Base-by-base conservation (phyloP, 768 basidiomycete species). In the Strobilomyces dryophilus region DNA sequence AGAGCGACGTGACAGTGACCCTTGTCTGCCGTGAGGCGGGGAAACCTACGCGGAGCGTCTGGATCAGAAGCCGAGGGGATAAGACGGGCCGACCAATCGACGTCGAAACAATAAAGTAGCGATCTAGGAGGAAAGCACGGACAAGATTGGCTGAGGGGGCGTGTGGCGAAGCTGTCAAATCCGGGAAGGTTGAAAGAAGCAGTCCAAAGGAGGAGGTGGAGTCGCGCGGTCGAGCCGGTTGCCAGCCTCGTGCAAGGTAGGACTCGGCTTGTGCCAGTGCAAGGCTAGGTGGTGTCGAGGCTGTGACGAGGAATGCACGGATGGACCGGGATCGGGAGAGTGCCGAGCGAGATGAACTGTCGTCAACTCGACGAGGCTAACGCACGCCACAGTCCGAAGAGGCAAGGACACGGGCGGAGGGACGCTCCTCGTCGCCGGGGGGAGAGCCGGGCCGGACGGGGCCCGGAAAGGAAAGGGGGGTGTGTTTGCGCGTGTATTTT, bases 401-500 rank as follows among this genome's bases (percentile, higher is more conserved):
- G 27, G 27, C n/a, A n/a, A 27, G 8, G 27, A 27, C 27, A 27
- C 27, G 4, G 27, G 5, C 27, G 4, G 27, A n/a, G n/a, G n/a
- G n/a, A n/a, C n/a, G n/a, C n/a, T n/a, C 54, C 31, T 31, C 37
- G 34, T 36, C 41, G 54, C 49, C 34, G 14, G 34, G 14, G 34
- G 32, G 12, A 8, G 12, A 9, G 34, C 24, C 57, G 51, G 51
- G 18, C 52, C 48, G 51, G 40, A 29, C 17, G 17, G 35, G 41
- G 8, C 41, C 47, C 18, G 27, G 57, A 36, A 50, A 21, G 29
- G 53, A 1, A 42, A 24, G 24, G 24, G 24, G 29, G 29, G 9
- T 40, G 11, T 65, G 4, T 63, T 64, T 64, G 47, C 44, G 0
- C 35, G 0, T 66, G 9, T 66, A 66, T 61, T 15, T 10, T 54